phyloP scores from a whole-genome alignment of 179 eudicot genomes.

The Sideroxylon spinosum region DNA sequence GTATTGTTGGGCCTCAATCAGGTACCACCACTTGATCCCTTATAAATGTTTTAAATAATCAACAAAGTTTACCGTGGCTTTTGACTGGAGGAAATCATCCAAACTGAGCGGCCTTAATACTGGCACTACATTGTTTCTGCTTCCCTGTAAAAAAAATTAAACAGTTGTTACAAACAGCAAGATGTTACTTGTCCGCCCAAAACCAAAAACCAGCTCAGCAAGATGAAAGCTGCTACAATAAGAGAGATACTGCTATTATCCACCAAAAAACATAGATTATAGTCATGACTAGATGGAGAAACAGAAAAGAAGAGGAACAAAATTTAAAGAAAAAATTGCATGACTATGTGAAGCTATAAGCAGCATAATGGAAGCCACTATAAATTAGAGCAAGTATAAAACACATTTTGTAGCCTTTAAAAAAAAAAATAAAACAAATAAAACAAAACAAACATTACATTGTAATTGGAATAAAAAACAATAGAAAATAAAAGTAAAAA shows the following conservation, averaged over 20 bases:
- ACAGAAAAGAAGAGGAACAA: too few species aligned
- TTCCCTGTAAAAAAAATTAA: constrained; percentile 40
- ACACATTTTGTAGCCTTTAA: too few species aligned
- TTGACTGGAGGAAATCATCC: constrained; percentile 84
- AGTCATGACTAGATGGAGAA: too few species aligned
- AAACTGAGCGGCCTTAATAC: constrained; percentile 64
- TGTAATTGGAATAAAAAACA: neutral
- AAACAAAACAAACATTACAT: too few species aligned
- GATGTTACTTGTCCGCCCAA: too few species aligned
- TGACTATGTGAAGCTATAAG: neutral
- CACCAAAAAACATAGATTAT: too few species aligned
- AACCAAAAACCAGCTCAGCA: too few species aligned
- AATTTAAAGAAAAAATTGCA: too few species aligned
- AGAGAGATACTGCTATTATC: too few species aligned
- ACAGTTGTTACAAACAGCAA: constrained; percentile 7
- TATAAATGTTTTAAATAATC: neutral
- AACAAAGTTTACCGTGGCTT: constrained; percentile 63
- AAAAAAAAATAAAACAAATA: too few species aligned
- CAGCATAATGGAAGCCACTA: neutral
- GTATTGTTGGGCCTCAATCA: neutral
- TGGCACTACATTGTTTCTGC: constrained; percentile 30
- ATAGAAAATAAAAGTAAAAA: neutral
- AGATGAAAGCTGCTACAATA: too few species aligned
- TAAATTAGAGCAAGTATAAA: neutral
- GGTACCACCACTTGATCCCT: neutral